Conservation (phyloP, 257 asterid species). For the Rehmannia glutinosa region DNA sequence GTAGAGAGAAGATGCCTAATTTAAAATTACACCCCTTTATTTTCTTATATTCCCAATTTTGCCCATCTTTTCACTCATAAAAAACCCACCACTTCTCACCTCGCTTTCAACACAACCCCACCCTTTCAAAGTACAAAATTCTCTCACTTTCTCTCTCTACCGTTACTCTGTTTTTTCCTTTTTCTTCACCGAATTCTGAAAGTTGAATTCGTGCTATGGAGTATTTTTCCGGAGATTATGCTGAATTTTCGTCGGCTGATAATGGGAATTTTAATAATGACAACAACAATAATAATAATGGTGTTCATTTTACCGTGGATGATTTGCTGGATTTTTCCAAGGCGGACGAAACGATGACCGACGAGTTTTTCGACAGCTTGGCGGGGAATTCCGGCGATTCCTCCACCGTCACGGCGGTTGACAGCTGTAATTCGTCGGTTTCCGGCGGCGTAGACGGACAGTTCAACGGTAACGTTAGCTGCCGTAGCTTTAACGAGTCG, state of each 20-base stretch:
- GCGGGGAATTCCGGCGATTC: slow-evolving; percentile 66
- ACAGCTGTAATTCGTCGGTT: slow-evolving; percentile 77
- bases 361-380: slow-evolving; percentile 58
- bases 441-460: slow-evolving; percentile 64
- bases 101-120: slow-evolving; percentile 38
- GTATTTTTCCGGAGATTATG: slow-evolving; percentile 34
- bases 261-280: slow-evolving; percentile 21
- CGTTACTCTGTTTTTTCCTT: slow-evolving; percentile 27
- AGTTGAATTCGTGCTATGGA: slow-evolving; percentile 33
- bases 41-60: slow-evolving; percentile 25
- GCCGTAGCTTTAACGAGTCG: slow-evolving; percentile 69
- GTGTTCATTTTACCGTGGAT: slow-evolving; percentile 56
- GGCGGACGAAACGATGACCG: slow-evolving; percentile 82
- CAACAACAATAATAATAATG: slow-evolving; percentile 17
- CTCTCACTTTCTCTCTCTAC: slow-evolving; percentile 31
- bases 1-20: not conserved
- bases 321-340: slow-evolving; percentile 89
- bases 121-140: slow-evolving; percentile 20
- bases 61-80: slow-evolving; percentile 61
- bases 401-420: slow-evolving; percentile 67
- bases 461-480: slow-evolving; percentile 67
- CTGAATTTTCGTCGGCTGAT: slow-evolving; percentile 37
- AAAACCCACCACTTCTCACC: slow-evolving; percentile 56
- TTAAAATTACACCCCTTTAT: slow-evolving; percentile 3
- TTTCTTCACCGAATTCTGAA: not conserved